Base-by-base conservation (phyloP, 805 yeast species). In the Kodamaea nitidulidarum region DNA sequence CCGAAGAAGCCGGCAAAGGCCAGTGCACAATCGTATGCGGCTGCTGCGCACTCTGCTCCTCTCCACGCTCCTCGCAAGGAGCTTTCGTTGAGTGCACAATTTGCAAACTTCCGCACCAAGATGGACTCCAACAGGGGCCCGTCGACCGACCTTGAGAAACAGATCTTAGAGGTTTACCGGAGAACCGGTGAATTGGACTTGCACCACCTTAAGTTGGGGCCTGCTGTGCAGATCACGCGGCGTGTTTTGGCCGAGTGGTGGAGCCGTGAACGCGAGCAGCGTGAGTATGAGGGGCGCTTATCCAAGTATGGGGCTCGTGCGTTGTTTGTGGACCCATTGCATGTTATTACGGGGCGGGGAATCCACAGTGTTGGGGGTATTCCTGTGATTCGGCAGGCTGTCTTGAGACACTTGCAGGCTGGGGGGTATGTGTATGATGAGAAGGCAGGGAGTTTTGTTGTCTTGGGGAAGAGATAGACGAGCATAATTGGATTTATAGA, bases 291-390 rank as follows among this genome's bases (percentile, higher is more conserved):
- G 15, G 77, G 78, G 0, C 64, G 58, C 4, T 51, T 66, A 16
- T 41, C 56, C 4, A 44, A 54, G 18, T 58, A 53, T 38, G 65
- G 71, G 1, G 42, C 60, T 0, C 57, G 55, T 20, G 80, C 71
- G 0, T 40, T 49, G 8, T 63, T 65, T 52, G 67, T 75, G 1
- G 63, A 57, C 1, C 73, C 76, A 0, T 49, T 82, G 6, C 53
- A 43, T 1, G 59, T 84, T 0, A 59, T 83, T 9, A 81, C 91
- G 0, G 91, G 93, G 0, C 59, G 86, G 46, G 93, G 93, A 0
- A 50, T 80, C 4, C 93, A 84, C 55, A 80, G 86, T 33, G 64
- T 54, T 1, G 76, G 74, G 4, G 86, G 88, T 0, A 52, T 62
- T 1, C 66, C 84, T 1, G 71, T 63, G 42, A 67, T 84, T 12